Evolutionary conservation across 2,329 filamentous ascomycete species (phyloP), one percentile per base, ranked within the genome.

Genomic region (Hypoxylon sp.): DNA sequence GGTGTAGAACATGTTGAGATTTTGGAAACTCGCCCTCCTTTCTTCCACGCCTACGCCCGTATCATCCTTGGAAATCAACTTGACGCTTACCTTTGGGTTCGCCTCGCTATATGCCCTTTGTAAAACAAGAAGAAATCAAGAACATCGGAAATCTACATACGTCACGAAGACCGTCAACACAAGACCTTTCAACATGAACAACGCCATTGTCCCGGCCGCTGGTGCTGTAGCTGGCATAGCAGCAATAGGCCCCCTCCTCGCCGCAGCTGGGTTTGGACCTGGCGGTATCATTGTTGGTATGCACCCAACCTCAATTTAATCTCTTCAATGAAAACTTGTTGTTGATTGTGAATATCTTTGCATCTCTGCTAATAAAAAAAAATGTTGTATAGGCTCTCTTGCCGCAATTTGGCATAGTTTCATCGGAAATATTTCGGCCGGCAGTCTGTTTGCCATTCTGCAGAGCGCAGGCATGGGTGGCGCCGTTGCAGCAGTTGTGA

Each of bases 401-500:
- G 54, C 54, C 17, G 56, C 56, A 39, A 1, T 11, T 29, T 29
- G 13, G 46, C 44, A 59, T 3, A 59, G 56, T 29, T 10, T 21
- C 15, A 7, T 17, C 5, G 56, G 56, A 2, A 32, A 50, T 13
- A 24, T 51, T 15, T 3, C 27, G 0, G 15, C 46, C 4, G n/a
- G 19, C 8, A 42, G 46, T 27, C 15, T 42, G 6, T 59, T 59
- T 3, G 19, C 56, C 11, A 13, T n/a, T 6, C 15, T 59, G n/a
- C 56, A 51, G 29, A 47, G 31, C 7, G 46, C 56, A 15, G 46
- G 55, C 7, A 39, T 44, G 29, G 54, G 11, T 24, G 17, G 54
- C 15, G 11, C 13, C 8, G 47, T 13, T 17, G 19, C 44, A 13
- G 44, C 8, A 27, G 44, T 11, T 13, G 2, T 27, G 13, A 3